Base-by-base conservation (phyloP, 148 eudicot species). In the Rhododendron griersonianum region DNA sequence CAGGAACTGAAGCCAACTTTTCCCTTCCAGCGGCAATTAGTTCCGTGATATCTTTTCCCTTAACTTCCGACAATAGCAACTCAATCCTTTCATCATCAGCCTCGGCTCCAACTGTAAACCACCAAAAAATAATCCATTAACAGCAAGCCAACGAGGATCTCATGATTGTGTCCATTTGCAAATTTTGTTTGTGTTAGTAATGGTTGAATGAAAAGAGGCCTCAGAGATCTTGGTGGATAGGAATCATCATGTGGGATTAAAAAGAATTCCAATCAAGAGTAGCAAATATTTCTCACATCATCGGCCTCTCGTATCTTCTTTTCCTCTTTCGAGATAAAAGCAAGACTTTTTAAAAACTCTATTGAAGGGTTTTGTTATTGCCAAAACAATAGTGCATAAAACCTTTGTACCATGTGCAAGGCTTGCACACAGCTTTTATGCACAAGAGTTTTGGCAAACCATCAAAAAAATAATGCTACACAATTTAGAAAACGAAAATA, bases 1-100 rank as follows among this genome's bases (percentile, higher is more conserved):
- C 57, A 2, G 98, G 98, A 21, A 95, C 95, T 37, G 98, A 94
- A 79, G 98, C 98, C 80, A 95, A 89, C 91, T 94, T 95, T 83
- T 93, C 96, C 86, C 98, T 90, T 81, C 98, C 98, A 33, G 94
- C 47, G 1, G 98, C 98, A 87, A 95, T 89, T 63, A 95, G 84
- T 81, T 95, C 98, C 13, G 94, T 89, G 85, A 95, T 88, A 53
- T 94, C 92, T 79, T 94, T 95, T 78, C 95, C 98, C 84, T 90
- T 87, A 0, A 92, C 91, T 89, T 93, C 91, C 48, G 91, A 88
- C 87, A 95, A 81, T 53, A 95, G 92, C 83, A 95, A 85, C 87
- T 91, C 88, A 51, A 95, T 87, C 84, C 87, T 93, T 79, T 89
- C 93, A 48, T 93, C 95, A 80, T 95, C 98, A 35, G 92, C 91